phyloP scores from a whole-genome alignment of 371 early-diverging fungal genomes.

The Apophysomyces trapeziformis region DNA sequence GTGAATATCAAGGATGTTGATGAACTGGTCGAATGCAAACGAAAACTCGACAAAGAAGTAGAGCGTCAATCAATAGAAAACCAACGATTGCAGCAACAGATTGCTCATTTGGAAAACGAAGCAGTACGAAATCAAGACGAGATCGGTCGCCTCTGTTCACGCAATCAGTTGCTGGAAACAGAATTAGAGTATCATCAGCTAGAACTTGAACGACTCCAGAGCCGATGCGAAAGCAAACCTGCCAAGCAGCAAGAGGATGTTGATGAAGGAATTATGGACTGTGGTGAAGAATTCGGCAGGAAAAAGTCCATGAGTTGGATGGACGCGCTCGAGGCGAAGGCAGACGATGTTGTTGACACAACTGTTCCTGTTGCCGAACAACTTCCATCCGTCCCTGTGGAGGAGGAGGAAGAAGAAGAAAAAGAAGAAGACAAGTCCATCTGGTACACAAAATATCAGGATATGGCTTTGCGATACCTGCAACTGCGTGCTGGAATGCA shows the following conservation, averaged over 20 bases:
- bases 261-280: constrained; percentile 20
- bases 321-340: constrained; percentile 1
- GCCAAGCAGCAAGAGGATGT: constrained; percentile 9
- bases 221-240: constrained; percentile 12
- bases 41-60: constrained; percentile 11
- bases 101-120: constrained; percentile 7
- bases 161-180: constrained; percentile 16
- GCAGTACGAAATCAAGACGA: constrained; percentile 15
- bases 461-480: neutral
- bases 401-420: neutral
- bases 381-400: neutral
- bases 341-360: constrained; percentile 14
- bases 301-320: neutral
- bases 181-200: constrained; percentile 10
- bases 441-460: neutral
- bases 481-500: neutral
- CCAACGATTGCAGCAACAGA: neutral
- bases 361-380: constrained; percentile 7
- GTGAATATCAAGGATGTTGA: constrained; percentile 3
- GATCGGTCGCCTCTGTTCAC: constrained; percentile 15
- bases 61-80: constrained; percentile 3
- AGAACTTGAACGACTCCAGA: constrained; percentile 14
- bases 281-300: constrained; percentile 28
- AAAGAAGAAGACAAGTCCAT: neutral
- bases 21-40: constrained; percentile 11